Evolutionary conservation across 192 early-diverging fungal species (phyloP).

Genomic region (Physocladia obscura): DNA sequence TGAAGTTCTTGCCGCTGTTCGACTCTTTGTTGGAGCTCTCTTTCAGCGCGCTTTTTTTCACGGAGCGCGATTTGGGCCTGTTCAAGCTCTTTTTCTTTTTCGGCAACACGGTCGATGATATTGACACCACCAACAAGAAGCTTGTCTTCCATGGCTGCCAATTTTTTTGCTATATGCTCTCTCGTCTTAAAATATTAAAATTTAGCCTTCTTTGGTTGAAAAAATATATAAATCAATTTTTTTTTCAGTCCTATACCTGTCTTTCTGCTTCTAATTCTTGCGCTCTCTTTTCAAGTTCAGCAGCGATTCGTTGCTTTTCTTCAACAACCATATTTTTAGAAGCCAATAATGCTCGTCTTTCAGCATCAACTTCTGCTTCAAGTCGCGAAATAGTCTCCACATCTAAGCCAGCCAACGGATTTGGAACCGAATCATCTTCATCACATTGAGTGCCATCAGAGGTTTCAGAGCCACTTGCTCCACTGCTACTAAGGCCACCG

Average conservation of each 20-base stretch:
- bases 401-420: slow-evolving; percentile 46
- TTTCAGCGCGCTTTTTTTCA: slow-evolving; percentile 47
- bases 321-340: slow-evolving; percentile 60
- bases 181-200: slow-evolving; percentile 25
- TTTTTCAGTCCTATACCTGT: slow-evolving; percentile 6
- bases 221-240: neutral
- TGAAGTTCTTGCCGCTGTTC: slow-evolving; percentile 58
- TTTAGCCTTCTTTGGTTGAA: neutral
- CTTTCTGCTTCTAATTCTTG: slow-evolving; percentile 53
- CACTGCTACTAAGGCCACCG: neutral
- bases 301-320: slow-evolving; percentile 54
- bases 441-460: slow-evolving; percentile 33
- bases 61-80: slow-evolving; percentile 41
- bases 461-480: slow-evolving; percentile 19
- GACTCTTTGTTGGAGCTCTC: slow-evolving; percentile 49
- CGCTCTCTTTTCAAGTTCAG: slow-evolving; percentile 52
- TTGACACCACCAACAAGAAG: slow-evolving; percentile 60
- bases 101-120: slow-evolving; percentile 52
- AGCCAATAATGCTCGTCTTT: slow-evolving; percentile 48
- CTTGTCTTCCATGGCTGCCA: slow-evolving; percentile 55
- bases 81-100: slow-evolving; percentile 52
- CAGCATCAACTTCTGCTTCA: slow-evolving; percentile 58
- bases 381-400: slow-evolving; percentile 51
- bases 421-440: slow-evolving; percentile 16
- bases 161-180: slow-evolving; percentile 43